A percentile compares a stretch with the other conserved stretches of the same genome.
Evolutionary conservation across 257 asterid species (phyloP).

Genomic region (Solanum paucissectum): DNA sequence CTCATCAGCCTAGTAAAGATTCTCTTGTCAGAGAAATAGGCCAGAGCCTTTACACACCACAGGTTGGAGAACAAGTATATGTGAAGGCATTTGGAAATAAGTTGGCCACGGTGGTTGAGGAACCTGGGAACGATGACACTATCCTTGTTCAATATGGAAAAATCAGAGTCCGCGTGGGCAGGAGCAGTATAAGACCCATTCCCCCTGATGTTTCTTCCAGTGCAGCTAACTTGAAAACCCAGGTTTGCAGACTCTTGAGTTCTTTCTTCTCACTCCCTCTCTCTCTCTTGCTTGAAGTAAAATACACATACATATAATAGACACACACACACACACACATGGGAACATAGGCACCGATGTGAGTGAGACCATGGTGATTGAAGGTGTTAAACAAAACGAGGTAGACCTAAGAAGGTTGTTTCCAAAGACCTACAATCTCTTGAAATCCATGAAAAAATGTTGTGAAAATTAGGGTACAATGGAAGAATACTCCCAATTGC

Average conservation of each 20-base stretch:
- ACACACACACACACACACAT: background rate
- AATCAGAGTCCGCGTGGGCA: conserved; percentile 47
- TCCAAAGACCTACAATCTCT: background rate
- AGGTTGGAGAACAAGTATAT: conserved; percentile 57
- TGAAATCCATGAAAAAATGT: background rate
- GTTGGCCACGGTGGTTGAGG: conserved; percentile 76
- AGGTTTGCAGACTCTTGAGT: conserved; percentile 20
- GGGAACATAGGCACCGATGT: background rate
- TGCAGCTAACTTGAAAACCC: conserved; percentile 27
- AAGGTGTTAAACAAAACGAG: background rate
- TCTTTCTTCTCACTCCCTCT: background rate
- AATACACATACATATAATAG: background rate
- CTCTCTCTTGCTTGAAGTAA: background rate
- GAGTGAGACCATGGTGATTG: background rate
- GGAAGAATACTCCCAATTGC: background rate
- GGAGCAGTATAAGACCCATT: conserved; percentile 31
- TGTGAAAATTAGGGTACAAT: background rate
- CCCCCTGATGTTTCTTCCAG: conserved; percentile 17
- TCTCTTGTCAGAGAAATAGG: conserved; percentile 15
- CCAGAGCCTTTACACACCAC: conserved; percentile 32
- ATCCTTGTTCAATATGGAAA: conserved; percentile 82
- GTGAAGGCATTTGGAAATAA: conserved; percentile 63
- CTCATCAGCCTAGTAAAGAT: conserved; percentile 39
- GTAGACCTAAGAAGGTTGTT: background rate
- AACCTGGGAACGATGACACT: conserved; percentile 59